Base-by-base conservation (phyloP, 495 filamentous ascomycete species). In the Penicillium egyptiacum region DNA sequence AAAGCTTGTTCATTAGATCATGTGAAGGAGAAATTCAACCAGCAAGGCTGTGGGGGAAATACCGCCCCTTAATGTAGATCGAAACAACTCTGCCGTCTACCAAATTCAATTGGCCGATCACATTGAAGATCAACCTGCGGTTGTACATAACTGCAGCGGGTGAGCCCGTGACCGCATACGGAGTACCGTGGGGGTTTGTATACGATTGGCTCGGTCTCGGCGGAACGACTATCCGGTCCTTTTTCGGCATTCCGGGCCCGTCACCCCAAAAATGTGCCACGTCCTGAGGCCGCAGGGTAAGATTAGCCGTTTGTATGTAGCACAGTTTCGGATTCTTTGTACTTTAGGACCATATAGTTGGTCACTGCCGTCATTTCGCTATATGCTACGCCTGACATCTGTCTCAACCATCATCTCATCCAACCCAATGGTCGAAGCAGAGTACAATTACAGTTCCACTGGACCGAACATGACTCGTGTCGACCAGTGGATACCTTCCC, bases 101-200 rank as follows among this genome's bases (percentile, higher is more conserved):
- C 45, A 9, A 16, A 20, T 48, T 3, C 26, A 31, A 48, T 48
- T 48, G 26, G 26, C 12, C 45, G 45, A 48, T 48, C 45, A 48
- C 25, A 31, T 30, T 48, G 26, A n/a, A 33, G 45, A 48, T 31
- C 45, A 28, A 26, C n/a, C 1, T 30, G 3, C n/a, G 4, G 9
- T 11, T 20, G 5, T 9, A n/a, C n/a, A n/a, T n/a, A 10, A 11
- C 16, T n/a, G 12, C 9, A 6, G 6, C 44, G 26, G 26, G 10
- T 9, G 11, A 19, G 8, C 45, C 41, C 6, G 9, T 43, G 20
- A 43, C 19, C 20, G 6, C 19, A 6, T 23, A n/a, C n/a, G n/a
- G n/a, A n/a, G n/a, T n/a, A 2, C 19, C 30, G 30, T 33, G 0
- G 10, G 19, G 20, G 41, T 0, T 0, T 11, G 23, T 43, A 23